Evolutionary conservation across 2,329 filamentous ascomycete genomes (phyloP).

Genomic region (Sphaerulina populicola): DNA sequence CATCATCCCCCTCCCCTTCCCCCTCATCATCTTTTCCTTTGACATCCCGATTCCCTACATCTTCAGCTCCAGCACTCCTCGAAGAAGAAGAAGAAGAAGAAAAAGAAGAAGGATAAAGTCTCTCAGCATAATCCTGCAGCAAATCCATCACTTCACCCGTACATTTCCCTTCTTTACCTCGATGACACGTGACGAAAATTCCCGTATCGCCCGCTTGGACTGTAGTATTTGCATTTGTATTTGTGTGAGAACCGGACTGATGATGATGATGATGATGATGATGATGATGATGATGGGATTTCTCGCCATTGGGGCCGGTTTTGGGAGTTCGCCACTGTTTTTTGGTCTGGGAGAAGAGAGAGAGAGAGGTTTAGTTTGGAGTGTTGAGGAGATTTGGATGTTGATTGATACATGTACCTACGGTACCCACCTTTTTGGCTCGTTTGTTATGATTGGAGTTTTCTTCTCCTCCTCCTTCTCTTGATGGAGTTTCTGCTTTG

Average conservation of each 20-base stretch:
- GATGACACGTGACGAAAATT: constrained; percentile 70
- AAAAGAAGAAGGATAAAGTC: constrained; percentile 39
- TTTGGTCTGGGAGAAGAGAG: no score
- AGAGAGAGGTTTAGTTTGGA: no score
- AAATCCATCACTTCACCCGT: constrained; percentile 58
- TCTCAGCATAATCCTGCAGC: constrained; percentile 59
- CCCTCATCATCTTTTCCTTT: constrained; percentile 35
- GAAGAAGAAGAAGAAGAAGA: not conserved
- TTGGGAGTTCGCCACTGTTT: constrained; percentile 40
- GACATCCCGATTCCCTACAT: no score
- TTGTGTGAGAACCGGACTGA: no score
- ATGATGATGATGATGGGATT: no score
- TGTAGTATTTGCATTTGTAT: no score
- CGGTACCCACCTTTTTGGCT: not conserved
- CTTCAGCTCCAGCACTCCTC: constrained; percentile 30
- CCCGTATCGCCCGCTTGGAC: constrained; percentile 63
- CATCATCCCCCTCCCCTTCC: constrained; percentile 16
- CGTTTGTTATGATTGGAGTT: not conserved
- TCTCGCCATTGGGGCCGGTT: constrained; percentile 23
- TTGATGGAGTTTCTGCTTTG: constrained; percentile 1
- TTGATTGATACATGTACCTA: no score
- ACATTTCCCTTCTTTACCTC: constrained; percentile 62
- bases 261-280: no score
- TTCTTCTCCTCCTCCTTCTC: not conserved
- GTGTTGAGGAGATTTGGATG: no score